Evolutionary conservation across 1,139 yeast species (phyloP).

Genomic region (Yamadazyma aaseri): DNA sequence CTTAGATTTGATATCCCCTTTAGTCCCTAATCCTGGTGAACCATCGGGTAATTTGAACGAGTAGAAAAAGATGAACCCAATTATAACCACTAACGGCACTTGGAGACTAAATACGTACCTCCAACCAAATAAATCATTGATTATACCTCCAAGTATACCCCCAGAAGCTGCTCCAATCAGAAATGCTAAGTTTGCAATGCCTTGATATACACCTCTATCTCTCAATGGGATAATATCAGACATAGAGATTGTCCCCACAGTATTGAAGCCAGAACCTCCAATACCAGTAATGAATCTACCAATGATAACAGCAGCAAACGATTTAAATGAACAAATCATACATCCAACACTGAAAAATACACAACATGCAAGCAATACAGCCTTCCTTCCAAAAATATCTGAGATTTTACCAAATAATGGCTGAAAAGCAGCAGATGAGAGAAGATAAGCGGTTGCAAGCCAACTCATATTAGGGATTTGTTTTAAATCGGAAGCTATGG

Average conservation of each 20-base stretch:
- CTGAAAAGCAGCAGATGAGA: slow-evolving; percentile 47
- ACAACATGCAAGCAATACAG: slow-evolving; percentile 34
- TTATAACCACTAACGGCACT: slow-evolving; percentile 60
- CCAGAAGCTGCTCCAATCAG: slow-evolving; percentile 56
- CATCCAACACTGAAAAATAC: slow-evolving; percentile 41
- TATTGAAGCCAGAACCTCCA: slow-evolving; percentile 57
- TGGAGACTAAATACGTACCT: slow-evolving; percentile 55
- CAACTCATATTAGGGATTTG: slow-evolving; percentile 42
- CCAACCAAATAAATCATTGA: slow-evolving; percentile 81
- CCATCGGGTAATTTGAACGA: slow-evolving; percentile 47
- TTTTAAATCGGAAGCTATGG: slow-evolving; percentile 44
- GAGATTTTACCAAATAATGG: slow-evolving; percentile 85
- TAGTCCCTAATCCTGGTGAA: slow-evolving; percentile 48
- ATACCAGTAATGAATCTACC: slow-evolving; percentile 58
- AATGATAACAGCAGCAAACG: slow-evolving; percentile 48
- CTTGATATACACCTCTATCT: slow-evolving; percentile 54
- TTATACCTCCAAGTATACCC: slow-evolving; percentile 63
- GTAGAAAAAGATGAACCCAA: slow-evolving; percentile 39
- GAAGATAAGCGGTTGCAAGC: slow-evolving; percentile 47
- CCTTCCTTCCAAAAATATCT: slow-evolving; percentile 80
- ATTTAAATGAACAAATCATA: slow-evolving; percentile 37
- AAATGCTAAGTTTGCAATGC: slow-evolving; percentile 48
- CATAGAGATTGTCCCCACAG: slow-evolving; percentile 51
- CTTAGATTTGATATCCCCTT: slow-evolving; percentile 37
- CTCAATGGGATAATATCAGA: slow-evolving; percentile 53